Percentiles rank a stretch among this genome's conserved stretches.
Evolutionary conservation across 371 early-diverging fungal genomes (phyloP).

Genomic region (Batrachochytrium dendrobatidis): DNA sequence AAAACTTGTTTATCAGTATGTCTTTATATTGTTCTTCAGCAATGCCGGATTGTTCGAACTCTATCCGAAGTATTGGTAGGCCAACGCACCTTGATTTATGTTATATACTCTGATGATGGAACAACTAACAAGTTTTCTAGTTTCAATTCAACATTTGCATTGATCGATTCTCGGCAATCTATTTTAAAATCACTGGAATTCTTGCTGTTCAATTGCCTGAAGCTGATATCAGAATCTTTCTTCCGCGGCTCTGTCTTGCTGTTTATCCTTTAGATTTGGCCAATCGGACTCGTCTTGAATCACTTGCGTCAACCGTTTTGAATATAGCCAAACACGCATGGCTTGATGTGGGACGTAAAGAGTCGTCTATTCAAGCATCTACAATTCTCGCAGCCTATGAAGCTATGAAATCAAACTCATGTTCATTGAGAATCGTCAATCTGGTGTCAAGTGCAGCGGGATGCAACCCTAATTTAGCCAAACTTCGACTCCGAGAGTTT

Average conservation of each 20-base stretch:
- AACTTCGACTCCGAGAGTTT: background rate
- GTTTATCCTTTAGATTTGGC: background rate
- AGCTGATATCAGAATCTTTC: background rate
- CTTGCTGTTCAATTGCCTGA: background rate
- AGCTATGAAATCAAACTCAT: background rate
- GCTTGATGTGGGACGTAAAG: background rate
- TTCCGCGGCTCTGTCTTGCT: background rate
- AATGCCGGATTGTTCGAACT: too few species aligned
- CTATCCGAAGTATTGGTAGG: background rate
- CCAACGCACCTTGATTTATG: background rate
- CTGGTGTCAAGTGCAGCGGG: background rate
- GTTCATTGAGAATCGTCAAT: background rate
- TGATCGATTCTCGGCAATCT: background rate
- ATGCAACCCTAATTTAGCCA: background rate
- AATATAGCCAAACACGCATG: background rate
- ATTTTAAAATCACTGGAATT: background rate
- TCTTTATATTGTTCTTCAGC: too few species aligned
- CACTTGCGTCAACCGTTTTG: background rate
- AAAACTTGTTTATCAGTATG: too few species aligned
- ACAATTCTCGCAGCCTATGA: background rate
- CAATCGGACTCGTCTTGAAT: background rate
- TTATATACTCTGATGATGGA: background rate
- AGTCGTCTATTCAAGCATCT: background rate
- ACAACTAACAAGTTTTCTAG: background rate
- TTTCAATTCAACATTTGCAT: background rate